A percentile compares a stretch with the other conserved stretches of the same genome.
Evolutionary conservation across 768 basidiomycete genomes (phyloP).

Genomic region (Boletus edulis): DNA sequence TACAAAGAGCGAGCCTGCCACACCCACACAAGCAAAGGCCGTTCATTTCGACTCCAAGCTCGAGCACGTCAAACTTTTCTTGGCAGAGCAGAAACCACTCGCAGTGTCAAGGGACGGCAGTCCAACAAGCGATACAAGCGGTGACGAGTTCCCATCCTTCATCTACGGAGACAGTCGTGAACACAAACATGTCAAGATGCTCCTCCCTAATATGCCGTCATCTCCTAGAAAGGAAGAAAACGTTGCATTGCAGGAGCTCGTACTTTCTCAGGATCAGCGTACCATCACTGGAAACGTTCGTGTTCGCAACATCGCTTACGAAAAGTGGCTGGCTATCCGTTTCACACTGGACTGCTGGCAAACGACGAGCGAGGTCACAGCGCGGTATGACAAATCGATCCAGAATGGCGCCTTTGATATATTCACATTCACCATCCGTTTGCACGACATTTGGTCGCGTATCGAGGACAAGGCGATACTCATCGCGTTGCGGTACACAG

Average conservation of each 20-base stretch:
- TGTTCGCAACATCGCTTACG: slow-evolving; percentile 83
- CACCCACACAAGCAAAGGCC: slow-evolving; percentile 75
- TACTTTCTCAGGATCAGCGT: slow-evolving; percentile 48
- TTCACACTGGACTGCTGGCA: slow-evolving; percentile 97
- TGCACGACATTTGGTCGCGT: slow-evolving; percentile 73
- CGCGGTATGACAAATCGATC: slow-evolving; percentile 54
- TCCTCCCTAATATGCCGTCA: slow-evolving; percentile 65
- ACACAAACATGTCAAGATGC: slow-evolving; percentile 51
- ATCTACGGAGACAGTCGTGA: slow-evolving; percentile 49
- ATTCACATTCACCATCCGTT: slow-evolving; percentile 72
- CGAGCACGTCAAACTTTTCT: slow-evolving; percentile 92
- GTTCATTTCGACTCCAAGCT: slow-evolving; percentile 93
- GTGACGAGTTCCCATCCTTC: slow-evolving; percentile 75
- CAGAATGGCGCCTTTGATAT: slow-evolving; percentile 52
- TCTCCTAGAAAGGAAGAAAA: slow-evolving; percentile 38
- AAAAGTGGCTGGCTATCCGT: slow-evolving; percentile 83
- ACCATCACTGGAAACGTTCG: slow-evolving; percentile 71
- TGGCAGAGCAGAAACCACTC: slow-evolving; percentile 91
- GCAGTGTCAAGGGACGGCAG: slow-evolving; percentile 91
- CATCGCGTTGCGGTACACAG: slow-evolving; percentile 71
- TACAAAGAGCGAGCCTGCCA: slow-evolving; percentile 75
- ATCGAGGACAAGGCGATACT: slow-evolving; percentile 84
- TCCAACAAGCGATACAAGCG: slow-evolving; percentile 79
- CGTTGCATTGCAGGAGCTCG: slow-evolving; percentile 53
- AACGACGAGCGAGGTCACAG: slow-evolving; percentile 91